Evolutionary conservation across 306 rosid genomes (phyloP).

Genomic region (Datisca glomerata): DNA sequence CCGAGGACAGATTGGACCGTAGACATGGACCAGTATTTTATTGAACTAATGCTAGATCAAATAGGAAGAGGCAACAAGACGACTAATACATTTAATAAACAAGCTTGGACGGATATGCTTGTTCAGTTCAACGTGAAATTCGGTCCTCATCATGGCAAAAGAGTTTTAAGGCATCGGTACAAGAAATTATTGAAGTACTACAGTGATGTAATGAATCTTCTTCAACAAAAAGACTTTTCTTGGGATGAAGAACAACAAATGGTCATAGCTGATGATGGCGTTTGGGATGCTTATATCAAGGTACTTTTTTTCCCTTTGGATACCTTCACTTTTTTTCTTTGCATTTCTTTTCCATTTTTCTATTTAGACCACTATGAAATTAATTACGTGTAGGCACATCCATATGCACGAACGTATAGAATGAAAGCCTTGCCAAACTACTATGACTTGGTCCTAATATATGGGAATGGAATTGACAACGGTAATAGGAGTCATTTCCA

Average conservation of each 20-base stretch:
- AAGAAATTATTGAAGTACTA: slow-evolving; percentile 55
- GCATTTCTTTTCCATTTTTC: background rate
- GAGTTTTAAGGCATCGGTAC: slow-evolving; percentile 54
- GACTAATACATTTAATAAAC: slow-evolving; percentile 36
- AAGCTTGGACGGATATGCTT: slow-evolving; percentile 67
- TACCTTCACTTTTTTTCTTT: background rate
- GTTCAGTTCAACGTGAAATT: slow-evolving; percentile 42
- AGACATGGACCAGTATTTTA: slow-evolving; percentile 56
- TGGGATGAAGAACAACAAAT: slow-evolving; percentile 55
- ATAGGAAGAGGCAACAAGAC: slow-evolving; percentile 43
- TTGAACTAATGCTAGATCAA: slow-evolving; percentile 68
- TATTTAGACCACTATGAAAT: background rate
- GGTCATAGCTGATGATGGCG: slow-evolving; percentile 46
- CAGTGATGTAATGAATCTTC: slow-evolving; percentile 33
- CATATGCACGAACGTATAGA: slow-evolving; percentile 53
- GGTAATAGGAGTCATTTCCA: slow-evolving; percentile 21
- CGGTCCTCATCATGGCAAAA: slow-evolving; percentile 49
- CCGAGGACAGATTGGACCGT: slow-evolving; percentile 47
- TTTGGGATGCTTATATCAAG: slow-evolving; percentile 67
- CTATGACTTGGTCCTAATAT: slow-evolving; percentile 46
- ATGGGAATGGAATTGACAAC: slow-evolving; percentile 28
- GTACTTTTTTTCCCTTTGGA: slow-evolving; percentile 17
- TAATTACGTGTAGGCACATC: slow-evolving; percentile 35
- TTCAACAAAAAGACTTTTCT: slow-evolving; percentile 42
- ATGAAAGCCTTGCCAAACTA: slow-evolving; percentile 56